Base-by-base conservation (phyloP, 1,284 basidiomycete genomes). In the Ganoderma lucidum region DNA sequence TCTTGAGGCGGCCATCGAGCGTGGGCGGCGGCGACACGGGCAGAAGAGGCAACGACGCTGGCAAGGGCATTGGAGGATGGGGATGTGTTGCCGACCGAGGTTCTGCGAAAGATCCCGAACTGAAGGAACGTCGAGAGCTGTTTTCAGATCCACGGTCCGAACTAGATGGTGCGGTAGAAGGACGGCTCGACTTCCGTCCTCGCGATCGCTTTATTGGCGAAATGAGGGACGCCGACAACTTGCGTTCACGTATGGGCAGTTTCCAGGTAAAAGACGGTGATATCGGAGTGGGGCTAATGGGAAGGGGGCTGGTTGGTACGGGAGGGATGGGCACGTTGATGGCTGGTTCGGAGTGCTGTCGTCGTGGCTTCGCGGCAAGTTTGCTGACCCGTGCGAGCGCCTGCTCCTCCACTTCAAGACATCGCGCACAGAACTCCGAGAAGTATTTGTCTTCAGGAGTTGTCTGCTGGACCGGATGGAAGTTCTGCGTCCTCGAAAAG, bases 371-470 rank as follows among this genome's bases (percentile, higher is more conserved):
- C 51, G 73, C 74, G 23, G 86, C 86, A n/a, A 90, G 80, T 72
- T 88, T 85, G 74, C 84, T 89, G 67, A 91, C 90, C 56, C 88
- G 83, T 58, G 82, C 80, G 42, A 91, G 80, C 9, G 90, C 89
- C 76, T 91, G 89, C 80, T 90, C 89, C 78, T 92, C 92, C 41
- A 95, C 88, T 65, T 90, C 87, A 67, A 92, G 87, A 80, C 92
- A 94, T 71, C 84, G 87, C 35, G 71, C 37, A 67, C 76, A 78
- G 63, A 80, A 76, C 32, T 76, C 75, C 60, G 76, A 70, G 70
- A 80, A 77, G 51, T 63, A 63, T 55, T 68, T 66, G 35, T 70
- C 71, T 17, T 78, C 77, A 44, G 65, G 70, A 53, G 62, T 61
- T 56, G 59, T 61, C 69, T 69, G 62, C 81, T 82, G 72, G 19